A percentile compares a stretch with the other conserved stretches of the same genome.
Evolutionary conservation across 805 yeast species (phyloP).

Genomic region (Yarrowia sp.): DNA sequence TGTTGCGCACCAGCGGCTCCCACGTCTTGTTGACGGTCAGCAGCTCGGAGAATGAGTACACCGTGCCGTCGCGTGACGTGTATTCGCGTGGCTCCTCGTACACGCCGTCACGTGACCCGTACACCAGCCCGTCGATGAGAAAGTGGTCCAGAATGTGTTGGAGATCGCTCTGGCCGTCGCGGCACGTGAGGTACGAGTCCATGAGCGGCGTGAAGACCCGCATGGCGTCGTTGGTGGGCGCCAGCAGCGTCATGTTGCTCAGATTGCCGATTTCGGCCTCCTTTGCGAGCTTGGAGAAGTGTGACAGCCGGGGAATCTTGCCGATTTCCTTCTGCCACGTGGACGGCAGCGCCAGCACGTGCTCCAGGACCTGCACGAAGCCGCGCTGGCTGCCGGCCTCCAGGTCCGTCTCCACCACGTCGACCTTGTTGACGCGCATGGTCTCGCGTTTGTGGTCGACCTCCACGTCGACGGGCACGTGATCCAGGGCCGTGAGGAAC

Average conservation of each 20-base stretch:
- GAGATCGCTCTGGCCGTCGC: slow-evolving; percentile 41
- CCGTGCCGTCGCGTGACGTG: slow-evolving; percentile 44
- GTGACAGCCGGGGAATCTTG: not conserved
- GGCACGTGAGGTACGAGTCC: slow-evolving; percentile 53
- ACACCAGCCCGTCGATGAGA: slow-evolving; percentile 54
- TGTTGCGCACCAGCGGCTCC: slow-evolving; percentile 52
- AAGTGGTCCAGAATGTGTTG: slow-evolving; percentile 51
- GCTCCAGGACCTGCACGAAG: slow-evolving; percentile 61
- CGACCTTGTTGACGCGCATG: slow-evolving; percentile 44
- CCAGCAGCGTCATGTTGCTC: slow-evolving; percentile 25
- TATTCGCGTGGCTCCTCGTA: not conserved
- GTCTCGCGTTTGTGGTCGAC: not conserved
- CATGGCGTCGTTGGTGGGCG: slow-evolving; percentile 53
- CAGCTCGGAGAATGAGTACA: slow-evolving; percentile 49
- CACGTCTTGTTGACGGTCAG: slow-evolving; percentile 51
- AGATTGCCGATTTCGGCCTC: not conserved
- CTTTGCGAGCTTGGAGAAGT: slow-evolving; percentile 12
- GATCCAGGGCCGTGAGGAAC: slow-evolving; percentile 16
- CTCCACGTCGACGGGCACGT: not conserved
- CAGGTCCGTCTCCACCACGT: slow-evolving; percentile 64
- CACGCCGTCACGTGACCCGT: slow-evolving; percentile 23
- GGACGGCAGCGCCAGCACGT: slow-evolving; percentile 13
- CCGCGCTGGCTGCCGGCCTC: slow-evolving; percentile 69
- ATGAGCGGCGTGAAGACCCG: slow-evolving; percentile 54
- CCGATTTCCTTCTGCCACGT: slow-evolving; percentile 22